These are phyloP conservation scores for Venturia aucupariae DNA, from an alignment of 2,329 filamentous ascomycete species.

Conservation along the genomic window DNA sequence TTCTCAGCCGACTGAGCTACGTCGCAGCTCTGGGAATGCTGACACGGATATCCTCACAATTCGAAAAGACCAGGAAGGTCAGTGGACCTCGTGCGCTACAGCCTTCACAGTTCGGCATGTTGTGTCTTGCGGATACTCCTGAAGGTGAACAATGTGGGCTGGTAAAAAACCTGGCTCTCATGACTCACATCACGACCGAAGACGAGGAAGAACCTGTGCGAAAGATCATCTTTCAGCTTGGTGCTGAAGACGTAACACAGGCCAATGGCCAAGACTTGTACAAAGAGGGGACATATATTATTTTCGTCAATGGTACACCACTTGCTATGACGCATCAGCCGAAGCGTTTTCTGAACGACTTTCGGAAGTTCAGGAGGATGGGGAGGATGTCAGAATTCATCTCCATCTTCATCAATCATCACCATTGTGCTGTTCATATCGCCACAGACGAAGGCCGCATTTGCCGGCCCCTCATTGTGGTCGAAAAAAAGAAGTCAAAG, in stretches of 20 bases:
- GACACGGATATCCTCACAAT: conserved; percentile 96
- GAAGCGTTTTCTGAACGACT: conserved; percentile 74
- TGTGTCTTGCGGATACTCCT: conserved; percentile 93
- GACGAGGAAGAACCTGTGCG: conserved; percentile 87
- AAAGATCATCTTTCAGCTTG: conserved; percentile 76
- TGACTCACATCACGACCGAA: conserved; percentile 98
- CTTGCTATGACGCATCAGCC: conserved; percentile 79
- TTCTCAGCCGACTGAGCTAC: conserved; percentile 89
- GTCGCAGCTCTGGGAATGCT: conserved; percentile 98
- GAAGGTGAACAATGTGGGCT: conserved; percentile 98
- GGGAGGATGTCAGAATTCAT: conserved; percentile 94
- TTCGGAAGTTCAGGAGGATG: conserved; percentile 77
- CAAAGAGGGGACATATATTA: conserved; percentile 70
- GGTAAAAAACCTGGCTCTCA: conserved; percentile 94
- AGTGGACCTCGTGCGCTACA: conserved; percentile 91
- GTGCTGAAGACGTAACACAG: conserved; percentile 71
- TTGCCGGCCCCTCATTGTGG: conserved; percentile 90
- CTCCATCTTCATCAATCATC: conserved; percentile 90
- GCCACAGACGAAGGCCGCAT: conserved; percentile 96
- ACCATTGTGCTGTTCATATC: conserved; percentile 86
- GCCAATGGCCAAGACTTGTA: conserved; percentile 84
- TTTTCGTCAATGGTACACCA: conserved; percentile 93
- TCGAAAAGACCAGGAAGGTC: conserved; percentile 96
- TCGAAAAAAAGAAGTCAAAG: conserved; percentile 76
- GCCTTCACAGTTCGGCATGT: conserved; percentile 96